Evolutionary conservation across 495 filamentous ascomycete species (phyloP), one percentile per base, ranked within the genome.

Genomic region (Penicillium longicatenatum): DNA sequence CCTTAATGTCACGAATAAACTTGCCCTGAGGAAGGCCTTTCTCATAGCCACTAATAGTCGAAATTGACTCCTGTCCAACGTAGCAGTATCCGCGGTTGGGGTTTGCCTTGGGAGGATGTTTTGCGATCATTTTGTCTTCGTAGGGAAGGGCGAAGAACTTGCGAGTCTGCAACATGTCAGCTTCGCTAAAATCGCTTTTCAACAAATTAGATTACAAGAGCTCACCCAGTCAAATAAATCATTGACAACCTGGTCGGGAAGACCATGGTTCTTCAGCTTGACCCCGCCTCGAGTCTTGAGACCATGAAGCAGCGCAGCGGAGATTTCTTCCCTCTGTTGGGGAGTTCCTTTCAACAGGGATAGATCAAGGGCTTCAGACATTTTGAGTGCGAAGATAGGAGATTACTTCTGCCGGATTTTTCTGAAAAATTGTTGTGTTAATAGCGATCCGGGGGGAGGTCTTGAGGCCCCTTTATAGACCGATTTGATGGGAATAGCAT

Each of bases 11-110:
- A 4, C 64, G 59, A 5, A 72, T 54, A 11, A 55, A 54, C 17
- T 66, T 60, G 1, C 60, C 65, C 43, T 67, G 67, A 1, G 59
- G 24, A 10, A 63, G 37, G 2, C 70, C 65, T 16, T 74, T 75
- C 21, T 80, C 77, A 14, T 75, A 73, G 26, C 81, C 81, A 52
- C 80, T 76, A 26, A 81, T 80, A 52, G 82, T 80, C 0, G 75
- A 79, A 21, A 87, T 75, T 43, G 85, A 85, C 62, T 88, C 85
- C 19, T 81, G 69, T 26, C 70, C 70, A 14, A 73, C 60, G 26
- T 55, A 66, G 47, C 64, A 64, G 61, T 87, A 89, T 39, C 86
- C 85, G 31, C 85, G 77, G 58, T 88, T 84, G 19, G 72, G 74
- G 7, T 60, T 70, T 26, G 70, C 58, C 57, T 79, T 74, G 39